Conservation (phyloP, 768 basidiomycete species). For the Austroboletus festivus region DNA sequence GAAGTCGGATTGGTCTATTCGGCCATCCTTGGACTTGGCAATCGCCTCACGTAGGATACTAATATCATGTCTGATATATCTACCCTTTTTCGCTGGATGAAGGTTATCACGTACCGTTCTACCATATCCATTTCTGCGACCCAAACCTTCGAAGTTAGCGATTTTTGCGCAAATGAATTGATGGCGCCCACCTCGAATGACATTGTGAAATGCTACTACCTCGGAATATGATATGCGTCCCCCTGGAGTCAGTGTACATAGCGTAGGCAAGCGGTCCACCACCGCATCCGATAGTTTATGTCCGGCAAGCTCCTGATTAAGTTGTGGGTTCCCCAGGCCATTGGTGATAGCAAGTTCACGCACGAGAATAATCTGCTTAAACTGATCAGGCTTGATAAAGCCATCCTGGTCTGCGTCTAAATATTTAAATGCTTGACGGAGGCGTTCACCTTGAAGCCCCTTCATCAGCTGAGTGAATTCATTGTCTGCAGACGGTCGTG, state of each 20-base stretch:
- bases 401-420: conserved; percentile 90
- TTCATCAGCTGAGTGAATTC: conserved; percentile 99
- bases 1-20: conserved; percentile 95
- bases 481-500: conserved; percentile 53
- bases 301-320: conserved; percentile 83
- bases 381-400: conserved; percentile 90
- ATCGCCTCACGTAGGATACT: conserved; percentile 90
- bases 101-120: conserved; percentile 54
- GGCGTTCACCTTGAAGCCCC: conserved; percentile 93
- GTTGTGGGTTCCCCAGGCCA: background rate
- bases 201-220: conserved; percentile 96
- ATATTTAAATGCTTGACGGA: conserved; percentile 93
- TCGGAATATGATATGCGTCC: conserved; percentile 94
- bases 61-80: conserved; percentile 4
- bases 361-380: conserved; percentile 92
- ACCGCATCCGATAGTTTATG: conserved; percentile 96
- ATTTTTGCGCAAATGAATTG: background rate
- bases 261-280: conserved; percentile 86
- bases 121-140: conserved; percentile 89
- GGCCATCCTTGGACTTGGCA: conserved; percentile 87
- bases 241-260: conserved; percentile 86
- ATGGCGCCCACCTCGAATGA: conserved; percentile 67
- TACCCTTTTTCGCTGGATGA: background rate
- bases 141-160: conserved; percentile 5
- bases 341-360: conserved; percentile 21